Percentiles rank a stretch among this genome's conserved stretches.
These are phyloP conservation scores for Panaeolus cyanescens DNA, from an alignment of 768 basidiomycete genomes.

Conservation along the genomic window DNA sequence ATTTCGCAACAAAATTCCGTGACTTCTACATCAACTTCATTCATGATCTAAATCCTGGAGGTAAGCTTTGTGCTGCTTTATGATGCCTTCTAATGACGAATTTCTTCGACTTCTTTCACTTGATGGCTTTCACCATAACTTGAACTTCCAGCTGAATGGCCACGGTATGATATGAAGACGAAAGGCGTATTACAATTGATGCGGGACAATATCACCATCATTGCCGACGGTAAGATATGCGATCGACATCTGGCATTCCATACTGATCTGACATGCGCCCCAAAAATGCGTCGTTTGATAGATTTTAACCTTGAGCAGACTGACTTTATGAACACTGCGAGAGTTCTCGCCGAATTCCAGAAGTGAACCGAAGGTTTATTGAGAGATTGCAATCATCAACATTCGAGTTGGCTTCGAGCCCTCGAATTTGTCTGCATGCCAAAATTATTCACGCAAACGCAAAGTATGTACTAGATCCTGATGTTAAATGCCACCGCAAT, in stretches of 20 bases:
- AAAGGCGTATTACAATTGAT: constrained; percentile 49
- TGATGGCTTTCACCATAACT: not conserved
- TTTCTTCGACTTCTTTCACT: not conserved
- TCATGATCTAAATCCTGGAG: constrained; percentile 49
- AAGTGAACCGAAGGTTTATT: too few species aligned
- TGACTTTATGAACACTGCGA: constrained; percentile 39
- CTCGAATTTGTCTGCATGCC: too few species aligned
- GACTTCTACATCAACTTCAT: constrained; percentile 3
- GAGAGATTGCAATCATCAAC: too few species aligned
- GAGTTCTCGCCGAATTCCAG: constrained; percentile 46
- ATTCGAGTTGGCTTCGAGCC: too few species aligned
- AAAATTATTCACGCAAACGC: too few species aligned
- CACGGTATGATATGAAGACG: constrained; percentile 35
- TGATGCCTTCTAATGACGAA: not conserved
- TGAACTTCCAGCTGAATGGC: constrained; percentile 42
- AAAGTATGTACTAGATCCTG: too few species aligned
- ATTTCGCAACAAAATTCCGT: not conserved
- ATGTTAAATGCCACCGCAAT: not conserved
- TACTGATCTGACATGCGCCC: not conserved
- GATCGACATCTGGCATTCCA: not conserved
- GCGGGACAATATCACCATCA: constrained; percentile 53
- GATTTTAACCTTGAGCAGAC: constrained; percentile 46
- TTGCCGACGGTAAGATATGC: constrained; percentile 47
- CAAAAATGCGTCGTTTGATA: constrained; percentile 19
- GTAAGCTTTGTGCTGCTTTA: constrained; percentile 32